Base-by-base conservation (phyloP, 495 filamentous ascomycete species). In the Penicillium canariense region DNA sequence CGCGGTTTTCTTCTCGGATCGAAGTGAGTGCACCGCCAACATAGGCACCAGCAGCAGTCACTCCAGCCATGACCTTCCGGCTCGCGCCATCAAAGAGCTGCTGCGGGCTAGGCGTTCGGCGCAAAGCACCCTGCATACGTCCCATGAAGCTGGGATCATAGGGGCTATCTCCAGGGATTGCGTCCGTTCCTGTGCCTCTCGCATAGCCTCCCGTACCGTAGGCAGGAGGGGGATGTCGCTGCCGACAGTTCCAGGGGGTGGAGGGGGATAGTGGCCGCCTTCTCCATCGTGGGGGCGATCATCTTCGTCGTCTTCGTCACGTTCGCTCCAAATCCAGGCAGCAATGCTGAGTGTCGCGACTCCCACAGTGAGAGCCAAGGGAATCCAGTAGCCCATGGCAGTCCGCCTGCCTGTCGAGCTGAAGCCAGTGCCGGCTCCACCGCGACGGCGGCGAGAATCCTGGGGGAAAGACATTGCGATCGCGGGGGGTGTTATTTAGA, bases 271-370 rank as follows among this genome's bases (percentile, higher is more conserved):
- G 52, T 65, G 58, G 36, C 50, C 46, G 15, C 56, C 50, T 54
- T 48, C 18, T 7, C 28, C 66, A 63, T 63, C 70, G 42, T 67
- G 69, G 58, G 75, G 76, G 50, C 59, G 81, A 61, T 84, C 82
- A 4, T 79, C 70, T 7, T 82, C 79, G 42, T 86, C 84, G 43
- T 88, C 83, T 17, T 90, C 87, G 60, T 87, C 86, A 65, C 89
- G 84, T 74, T 94, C 89, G 71, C 87, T 93, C 91, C 90, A 96
- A 26, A 92, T 82, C 92, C 92, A 97, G 20, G 91, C 90, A 23
- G 85, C 91, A 47, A 94, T 74, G 26, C 90, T 89, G 48, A 88
- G 81, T 20, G 91, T 88, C 31, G 91, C 91, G 58, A 92, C 81
- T 45, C 90, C 90, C 31, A 93, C 84, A 35, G 91, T 96, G 54